Percentiles rank a stretch among this genome's conserved stretches.
phyloP scores from a whole-genome alignment of 1,284 basidiomycete genomes.

The Coniophora puteana region DNA sequence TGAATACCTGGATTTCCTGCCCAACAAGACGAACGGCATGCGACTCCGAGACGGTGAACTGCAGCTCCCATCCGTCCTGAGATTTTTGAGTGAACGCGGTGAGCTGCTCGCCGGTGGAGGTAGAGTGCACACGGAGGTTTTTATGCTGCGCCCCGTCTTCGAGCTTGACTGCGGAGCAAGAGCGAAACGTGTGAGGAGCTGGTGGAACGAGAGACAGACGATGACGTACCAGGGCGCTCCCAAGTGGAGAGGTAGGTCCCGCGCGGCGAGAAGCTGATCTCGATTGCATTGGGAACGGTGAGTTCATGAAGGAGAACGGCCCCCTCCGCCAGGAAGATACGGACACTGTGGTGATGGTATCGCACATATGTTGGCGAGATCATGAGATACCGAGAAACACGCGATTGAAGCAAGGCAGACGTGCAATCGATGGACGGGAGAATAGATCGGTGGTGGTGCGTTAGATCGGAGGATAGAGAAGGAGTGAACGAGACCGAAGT shows the following conservation, averaged over 20 bases:
- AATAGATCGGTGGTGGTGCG: no score
- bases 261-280: constrained; percentile 88
- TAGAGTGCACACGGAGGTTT: constrained; percentile 85
- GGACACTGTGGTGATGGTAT: constrained; percentile 47
- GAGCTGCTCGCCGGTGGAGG: constrained; percentile 77
- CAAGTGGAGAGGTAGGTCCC: constrained; percentile 93
- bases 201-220: constrained; percentile 8
- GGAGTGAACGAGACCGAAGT: constrained; percentile 13
- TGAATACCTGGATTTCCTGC: constrained; percentile 87
- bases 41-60: constrained; percentile 90
- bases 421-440: no score
- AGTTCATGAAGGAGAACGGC: constrained; percentile 72
- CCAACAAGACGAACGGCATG: constrained; percentile 84
- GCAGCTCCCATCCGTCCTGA: constrained; percentile 83
- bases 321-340: constrained; percentile 74
- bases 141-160: constrained; percentile 84
- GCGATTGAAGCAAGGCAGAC: constrained; percentile 2
- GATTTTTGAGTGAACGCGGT: constrained; percentile 82
- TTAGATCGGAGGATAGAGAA: neutral
- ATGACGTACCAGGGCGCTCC: constrained; percentile 73
- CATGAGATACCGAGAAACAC: no score
- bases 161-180: constrained; percentile 68
- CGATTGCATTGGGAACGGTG: constrained; percentile 69
- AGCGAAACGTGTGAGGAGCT: constrained; percentile 2
- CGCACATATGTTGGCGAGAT: no score